Evolutionary conservation across 495 filamentous ascomycete species (phyloP).

Genomic region (Tricharina praecox): DNA sequence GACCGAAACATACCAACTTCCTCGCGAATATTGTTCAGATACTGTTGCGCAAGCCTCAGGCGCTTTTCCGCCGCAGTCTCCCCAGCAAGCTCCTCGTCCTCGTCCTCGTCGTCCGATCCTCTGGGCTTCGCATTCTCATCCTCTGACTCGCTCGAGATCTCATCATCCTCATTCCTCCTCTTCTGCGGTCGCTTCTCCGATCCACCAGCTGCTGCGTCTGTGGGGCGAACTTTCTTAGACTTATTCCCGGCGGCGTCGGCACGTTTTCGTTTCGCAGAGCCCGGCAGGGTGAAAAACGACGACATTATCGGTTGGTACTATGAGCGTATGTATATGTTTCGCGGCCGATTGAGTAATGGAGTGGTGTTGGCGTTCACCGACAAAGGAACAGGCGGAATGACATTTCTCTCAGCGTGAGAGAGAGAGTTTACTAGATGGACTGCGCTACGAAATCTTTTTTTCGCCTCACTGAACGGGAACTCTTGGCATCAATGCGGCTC

Average conservation of each 20-base stretch:
- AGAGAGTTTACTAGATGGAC: not conserved
- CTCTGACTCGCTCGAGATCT: constrained; percentile 72
- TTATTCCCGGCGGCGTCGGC: constrained; percentile 27
- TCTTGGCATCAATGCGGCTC: not conserved
- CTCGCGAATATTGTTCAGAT: constrained; percentile 71
- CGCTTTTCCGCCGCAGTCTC: constrained; percentile 82
- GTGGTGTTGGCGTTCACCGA: not conserved
- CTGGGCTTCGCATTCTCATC: constrained; percentile 34
- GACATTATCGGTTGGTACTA: constrained; percentile 12
- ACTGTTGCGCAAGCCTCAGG: constrained; percentile 76
- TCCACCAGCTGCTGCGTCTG: constrained; percentile 6
- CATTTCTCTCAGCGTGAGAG: not conserved
- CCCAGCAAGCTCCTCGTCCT: constrained; percentile 33
- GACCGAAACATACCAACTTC: constrained; percentile 38
- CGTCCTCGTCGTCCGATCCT: constrained; percentile 31
- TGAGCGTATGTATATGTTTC: not conserved
- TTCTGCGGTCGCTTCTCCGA: constrained; percentile 30
- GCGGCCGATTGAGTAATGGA: not conserved
- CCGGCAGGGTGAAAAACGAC: constrained; percentile 60
- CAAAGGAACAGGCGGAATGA: not conserved
- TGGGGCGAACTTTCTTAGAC: constrained; percentile 32
- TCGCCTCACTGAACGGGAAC: not conserved
- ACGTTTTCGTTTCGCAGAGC: constrained; percentile 62
- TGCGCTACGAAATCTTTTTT: constrained; percentile 3
- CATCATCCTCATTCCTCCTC: constrained; percentile 44